Evolutionary conservation across 2,329 filamentous ascomycete species (phyloP), one percentile per base, ranked within the genome.

Genomic region (Fusarium graminum): DNA sequence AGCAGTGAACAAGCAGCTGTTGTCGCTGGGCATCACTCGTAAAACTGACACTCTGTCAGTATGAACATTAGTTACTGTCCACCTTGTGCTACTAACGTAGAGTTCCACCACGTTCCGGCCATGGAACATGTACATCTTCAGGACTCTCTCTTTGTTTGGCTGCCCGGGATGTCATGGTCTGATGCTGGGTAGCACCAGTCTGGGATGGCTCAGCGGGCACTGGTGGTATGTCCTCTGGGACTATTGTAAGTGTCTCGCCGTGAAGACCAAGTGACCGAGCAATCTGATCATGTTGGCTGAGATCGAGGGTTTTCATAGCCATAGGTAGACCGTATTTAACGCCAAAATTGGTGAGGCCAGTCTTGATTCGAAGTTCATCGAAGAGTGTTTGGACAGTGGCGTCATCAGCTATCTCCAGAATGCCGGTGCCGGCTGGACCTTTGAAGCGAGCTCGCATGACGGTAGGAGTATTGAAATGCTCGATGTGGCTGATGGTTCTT

Each of bases 21-120:
- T 97, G 78, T 98, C 94, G 74, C 97, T 94, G 6, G 94, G 93
- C 94, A 98, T 97, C 49, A 98, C 92, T 14, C 94, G 90, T 17
- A 97, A 85, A 10, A 96, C 91, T 88, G 41, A 22, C 7, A 17
- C 86, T 11, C 4, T 19, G 44, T 72, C 19, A 72, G 51, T 29
- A 29, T 49, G 14, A 9, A 22, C 43, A 32, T 10, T 14, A 17
- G 17, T 30, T 30, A 11, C 19, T 19, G 7, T 34, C n/a, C 16
- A 17, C 7, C 25, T 6, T 16, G 13, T 16, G 16, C 19, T 41
- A 64, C 68, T 63, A 74, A 85, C 86, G 76, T 30, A 88, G 72
- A 29, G 81, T 85, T 5, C 85, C 85, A 26, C 80, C 80, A 8
- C 81, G 78, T 50, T 82, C 80, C 5, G 80, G 78, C 83, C 84